Evolutionary conservation across 1,284 basidiomycete genomes (phyloP), one percentile per base, ranked within the genome.

Genomic region (Sanguinoderma infundibulare): DNA sequence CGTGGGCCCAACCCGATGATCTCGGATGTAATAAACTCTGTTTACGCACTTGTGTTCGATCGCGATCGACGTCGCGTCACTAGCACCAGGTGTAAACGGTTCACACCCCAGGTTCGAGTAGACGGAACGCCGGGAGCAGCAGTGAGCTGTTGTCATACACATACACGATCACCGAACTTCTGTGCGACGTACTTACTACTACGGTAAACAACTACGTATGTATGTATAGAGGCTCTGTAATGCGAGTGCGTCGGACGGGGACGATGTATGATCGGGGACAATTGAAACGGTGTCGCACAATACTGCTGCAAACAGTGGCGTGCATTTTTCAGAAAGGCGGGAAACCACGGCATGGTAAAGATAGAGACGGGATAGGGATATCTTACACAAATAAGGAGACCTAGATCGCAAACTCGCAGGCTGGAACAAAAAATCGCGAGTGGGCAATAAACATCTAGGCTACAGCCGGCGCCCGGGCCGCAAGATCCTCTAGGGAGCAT

Each of bases 401-500:
- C 46, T 32, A 28, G 46, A 28, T n/a, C 46, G 30, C 46, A 49
- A 26, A 5, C 46, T 49, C 46, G 9, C n/a, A 49, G 8, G 8
- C 6, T 32, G 20, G 17, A 32, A 28, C 5, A 26, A 46, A 8
- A 30, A 32, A 32, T 17, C 14, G 28, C 46, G 46, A 49, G 46
- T 32, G 46, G 10, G 30, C 46, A 17, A 49, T 49, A 32, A 49
- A 49, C 30, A 49, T 49, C 46, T 32, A 49, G 46, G 30, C 30
- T 49, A 49, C 46, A 49, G 46, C 46, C n/a, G 15, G 46, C 46
- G 46, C 46, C 46, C 46, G 32, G 46, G 46, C 46, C 28, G 30
- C 46, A n/a, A 49, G 32, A 28, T 63, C 64, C 61, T 47, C 64
- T 53, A 49, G 64, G 64, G 59, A 63, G 44, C 49, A 55, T 66